A percentile compares a stretch with the other conserved stretches of the same genome.
These are phyloP conservation scores for Hypoxylon subgilvum DNA, from an alignment of 495 filamentous ascomycete species.

Conservation along the genomic window DNA sequence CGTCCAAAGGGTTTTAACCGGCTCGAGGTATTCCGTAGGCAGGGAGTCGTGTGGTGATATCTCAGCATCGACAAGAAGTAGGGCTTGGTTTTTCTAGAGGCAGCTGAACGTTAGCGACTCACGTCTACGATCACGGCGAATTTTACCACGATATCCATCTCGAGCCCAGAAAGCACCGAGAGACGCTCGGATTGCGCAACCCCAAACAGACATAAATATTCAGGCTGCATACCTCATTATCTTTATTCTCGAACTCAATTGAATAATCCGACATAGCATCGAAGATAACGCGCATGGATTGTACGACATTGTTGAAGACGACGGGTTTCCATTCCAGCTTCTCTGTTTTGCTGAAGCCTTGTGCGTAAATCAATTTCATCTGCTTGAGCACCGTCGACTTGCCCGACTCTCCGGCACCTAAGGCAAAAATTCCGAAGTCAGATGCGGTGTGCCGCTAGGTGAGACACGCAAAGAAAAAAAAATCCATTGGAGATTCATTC, in stretches of 20 bases:
- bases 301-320: constrained; percentile 90
- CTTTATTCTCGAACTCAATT: constrained; percentile 74
- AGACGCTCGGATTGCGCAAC: constrained; percentile 19
- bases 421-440: constrained; percentile 29
- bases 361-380: constrained; percentile 97
- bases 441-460: constrained; percentile 33
- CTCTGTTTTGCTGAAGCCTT: constrained; percentile 89
- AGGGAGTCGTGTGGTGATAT: constrained; percentile 77
- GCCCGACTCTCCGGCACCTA: constrained; percentile 95
- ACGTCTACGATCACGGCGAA: neutral
- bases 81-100: constrained; percentile 57
- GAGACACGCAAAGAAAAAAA: constrained; percentile 27
- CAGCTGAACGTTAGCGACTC: constrained; percentile 29
- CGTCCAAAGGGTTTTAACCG: constrained; percentile 83
- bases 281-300: constrained; percentile 85
- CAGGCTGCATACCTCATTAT: constrained; percentile 72
- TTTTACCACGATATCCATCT: neutral
- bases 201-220: constrained; percentile 15
- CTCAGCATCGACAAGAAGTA: constrained; percentile 69
- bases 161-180: constrained; percentile 33
- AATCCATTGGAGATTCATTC: constrained; percentile 13
- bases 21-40: constrained; percentile 70
- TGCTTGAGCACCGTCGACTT: constrained; percentile 99
- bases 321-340: constrained; percentile 91
- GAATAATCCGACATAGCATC: constrained; percentile 91